Evolutionary conservation across 1,284 basidiomycete genomes (phyloP), one percentile per base, ranked within the genome.

Genomic region (Papiliotrema terrestris): DNA sequence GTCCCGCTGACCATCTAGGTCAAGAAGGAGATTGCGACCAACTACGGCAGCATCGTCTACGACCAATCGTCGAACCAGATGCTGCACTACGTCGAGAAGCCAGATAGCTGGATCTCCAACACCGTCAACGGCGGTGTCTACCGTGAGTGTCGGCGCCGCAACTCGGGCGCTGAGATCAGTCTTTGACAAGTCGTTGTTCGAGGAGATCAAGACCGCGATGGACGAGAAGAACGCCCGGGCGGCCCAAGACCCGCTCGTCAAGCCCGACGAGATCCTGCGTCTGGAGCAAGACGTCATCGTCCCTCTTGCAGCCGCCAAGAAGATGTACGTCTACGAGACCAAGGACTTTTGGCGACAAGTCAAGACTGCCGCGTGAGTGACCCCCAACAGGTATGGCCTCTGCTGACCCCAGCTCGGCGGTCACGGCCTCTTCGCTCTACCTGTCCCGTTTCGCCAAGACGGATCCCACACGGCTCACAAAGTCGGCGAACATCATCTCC

Each of bases 231-330:
- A 72, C n/a, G 71, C 72, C 54, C 67, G 71, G 25, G 75, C 71
- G 19, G 69, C 74, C 5, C 71, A 77, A 50, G 76, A 80, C 60
- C 77, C 78, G 0, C 66, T 78, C 19, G 62, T 73, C 52, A 66
- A 77, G 47, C 67, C 71, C 6, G 79, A 80, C 63, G 80, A 81
- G 53, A 78, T 78, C 54, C 69, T 81, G 14, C 77, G 78, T 37
- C 67, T 81, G 35, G 80, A 81, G 60, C 79, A 80, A 65, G 80
- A 81, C 60, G 80, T 81, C 44, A 76, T 81, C 45, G 78, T 76
- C 8, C 79, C 79, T 13, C 68, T 81, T 5, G 78, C 78, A 1
- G 73, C 76, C 14, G 54, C 64, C 35, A 71, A 71, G 55, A 80
- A 80, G 68, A 76, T 81, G 55, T 80, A 75, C 58, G 80, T 80